Percentiles rank a stretch among this genome's conserved stretches.
phyloP scores from a whole-genome alignment of 2,329 filamentous ascomycete species.

The Diaporthe vaccinii region DNA sequence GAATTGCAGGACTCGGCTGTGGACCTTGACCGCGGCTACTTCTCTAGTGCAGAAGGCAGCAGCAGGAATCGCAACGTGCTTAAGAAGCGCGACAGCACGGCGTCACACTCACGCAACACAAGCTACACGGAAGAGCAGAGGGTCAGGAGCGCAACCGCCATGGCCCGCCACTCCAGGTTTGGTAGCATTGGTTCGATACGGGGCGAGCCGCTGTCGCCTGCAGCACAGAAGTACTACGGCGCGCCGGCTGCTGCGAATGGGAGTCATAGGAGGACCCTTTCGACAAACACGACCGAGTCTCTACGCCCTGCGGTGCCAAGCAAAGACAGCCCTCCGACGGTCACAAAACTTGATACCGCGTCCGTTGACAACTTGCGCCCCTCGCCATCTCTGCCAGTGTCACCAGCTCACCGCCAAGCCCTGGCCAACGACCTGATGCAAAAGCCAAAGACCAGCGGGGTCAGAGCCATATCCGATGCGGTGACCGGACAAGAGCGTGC shows the following conservation, averaged over 20 bases:
- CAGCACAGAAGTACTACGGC: conserved; percentile 79
- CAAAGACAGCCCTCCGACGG: conserved; percentile 69
- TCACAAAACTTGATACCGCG: conserved; percentile 71
- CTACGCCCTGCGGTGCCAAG: conserved; percentile 63
- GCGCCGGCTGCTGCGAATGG: conserved; percentile 56
- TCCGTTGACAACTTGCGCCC: conserved; percentile 51
- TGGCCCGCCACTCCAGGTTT: conserved; percentile 81
- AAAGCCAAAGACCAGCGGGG: conserved; percentile 65
- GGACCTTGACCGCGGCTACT: conserved; percentile 90
- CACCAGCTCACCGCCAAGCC: conserved; percentile 60
- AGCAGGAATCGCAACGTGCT: conserved; percentile 81
- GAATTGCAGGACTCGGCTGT: conserved; percentile 62
- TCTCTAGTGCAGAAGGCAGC: conserved; percentile 89
- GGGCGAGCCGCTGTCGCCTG: conserved; percentile 72
- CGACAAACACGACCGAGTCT: conserved; percentile 70
- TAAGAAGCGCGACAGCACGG: conserved; percentile 78
- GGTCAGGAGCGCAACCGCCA: conserved; percentile 73
- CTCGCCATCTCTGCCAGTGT: conserved; percentile 54
- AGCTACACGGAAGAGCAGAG: conserved; percentile 84
- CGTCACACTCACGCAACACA: conserved; percentile 75
- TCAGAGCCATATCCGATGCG: conserved; percentile 89
- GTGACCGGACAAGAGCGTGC: conserved; percentile 66
- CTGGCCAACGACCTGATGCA: conserved; percentile 45
- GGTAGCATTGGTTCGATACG: conserved; percentile 83
- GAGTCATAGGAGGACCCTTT: conserved; percentile 72